phyloP scores from a whole-genome alignment of 148 eudicot species.

The Rhododendron molle region DNA sequence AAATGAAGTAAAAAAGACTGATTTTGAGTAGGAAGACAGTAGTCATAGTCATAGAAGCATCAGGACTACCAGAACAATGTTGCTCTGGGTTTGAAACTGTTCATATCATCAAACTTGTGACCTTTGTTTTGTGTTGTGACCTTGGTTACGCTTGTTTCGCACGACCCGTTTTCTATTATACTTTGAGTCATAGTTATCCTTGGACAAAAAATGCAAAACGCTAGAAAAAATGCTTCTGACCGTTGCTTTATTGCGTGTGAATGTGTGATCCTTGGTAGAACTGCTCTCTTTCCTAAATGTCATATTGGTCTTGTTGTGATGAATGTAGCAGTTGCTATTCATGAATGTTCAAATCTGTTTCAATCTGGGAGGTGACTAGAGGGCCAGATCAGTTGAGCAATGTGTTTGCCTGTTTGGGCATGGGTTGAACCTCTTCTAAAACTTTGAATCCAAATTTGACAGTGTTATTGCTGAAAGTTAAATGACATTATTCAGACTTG shows the following conservation, averaged over 20 bases:
- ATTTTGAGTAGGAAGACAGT: background rate
- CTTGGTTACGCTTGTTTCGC: background rate
- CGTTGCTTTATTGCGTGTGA: background rate
- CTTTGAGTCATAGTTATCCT: background rate
- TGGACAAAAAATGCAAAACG: background rate
- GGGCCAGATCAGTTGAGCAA: background rate
- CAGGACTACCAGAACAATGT: background rate
- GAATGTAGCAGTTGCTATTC: background rate
- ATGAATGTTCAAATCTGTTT: background rate
- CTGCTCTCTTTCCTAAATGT: background rate
- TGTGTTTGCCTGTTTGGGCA: background rate
- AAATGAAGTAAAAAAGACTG: background rate
- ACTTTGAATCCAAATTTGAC: background rate
- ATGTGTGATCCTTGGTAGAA: background rate
- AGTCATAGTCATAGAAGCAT: background rate
- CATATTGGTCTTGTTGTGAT: background rate
- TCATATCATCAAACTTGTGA: background rate
- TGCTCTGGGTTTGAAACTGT: background rate
- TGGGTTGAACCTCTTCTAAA: background rate
- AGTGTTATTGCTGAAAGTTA: background rate
- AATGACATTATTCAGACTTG: background rate
- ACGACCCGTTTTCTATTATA: background rate
- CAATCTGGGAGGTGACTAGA: background rate
- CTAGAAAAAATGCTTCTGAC: background rate
- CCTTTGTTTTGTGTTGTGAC: background rate